phyloP scores from a whole-genome alignment of 148 eudicot genomes.

The Dianthus caryophyllus region DNA sequence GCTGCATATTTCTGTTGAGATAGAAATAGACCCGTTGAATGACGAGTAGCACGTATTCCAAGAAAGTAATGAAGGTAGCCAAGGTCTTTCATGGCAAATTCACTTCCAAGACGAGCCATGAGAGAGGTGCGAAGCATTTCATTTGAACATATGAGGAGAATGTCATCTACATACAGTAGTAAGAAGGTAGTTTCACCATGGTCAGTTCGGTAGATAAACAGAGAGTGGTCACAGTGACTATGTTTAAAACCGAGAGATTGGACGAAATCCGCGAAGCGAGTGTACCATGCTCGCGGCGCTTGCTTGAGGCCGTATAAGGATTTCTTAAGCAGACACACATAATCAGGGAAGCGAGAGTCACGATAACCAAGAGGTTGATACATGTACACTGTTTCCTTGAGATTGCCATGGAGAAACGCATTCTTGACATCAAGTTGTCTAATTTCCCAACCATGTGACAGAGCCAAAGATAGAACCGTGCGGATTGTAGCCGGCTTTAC shows the following conservation, averaged over 20 bases:
- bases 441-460: conserved; percentile 4
- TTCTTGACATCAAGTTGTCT: conserved; percentile 2
- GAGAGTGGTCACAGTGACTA: conserved; percentile 1
- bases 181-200: background rate
- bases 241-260: background rate
- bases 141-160: background rate
- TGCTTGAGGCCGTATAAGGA: too few species aligned
- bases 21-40: conserved; percentile 4
- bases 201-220: background rate
- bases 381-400: too few species aligned
- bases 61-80: background rate
- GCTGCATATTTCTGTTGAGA: too few species aligned
- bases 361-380: too few species aligned
- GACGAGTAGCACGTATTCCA: conserved; percentile 5
- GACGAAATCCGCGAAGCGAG: background rate
- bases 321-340: too few species aligned
- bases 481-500: conserved; percentile 6
- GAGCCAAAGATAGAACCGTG: background rate
- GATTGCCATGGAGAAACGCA: too few species aligned
- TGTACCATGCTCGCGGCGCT: conserved; percentile 5
- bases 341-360: background rate
- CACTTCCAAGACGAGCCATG: conserved; percentile 1
- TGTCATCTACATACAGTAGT: too few species aligned
- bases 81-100: conserved; percentile 4
- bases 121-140: background rate